These are phyloP conservation scores for Chytriomyces sp. DNA, from an alignment of 192 early-diverging fungal genomes.

Conservation along the genomic window DNA sequence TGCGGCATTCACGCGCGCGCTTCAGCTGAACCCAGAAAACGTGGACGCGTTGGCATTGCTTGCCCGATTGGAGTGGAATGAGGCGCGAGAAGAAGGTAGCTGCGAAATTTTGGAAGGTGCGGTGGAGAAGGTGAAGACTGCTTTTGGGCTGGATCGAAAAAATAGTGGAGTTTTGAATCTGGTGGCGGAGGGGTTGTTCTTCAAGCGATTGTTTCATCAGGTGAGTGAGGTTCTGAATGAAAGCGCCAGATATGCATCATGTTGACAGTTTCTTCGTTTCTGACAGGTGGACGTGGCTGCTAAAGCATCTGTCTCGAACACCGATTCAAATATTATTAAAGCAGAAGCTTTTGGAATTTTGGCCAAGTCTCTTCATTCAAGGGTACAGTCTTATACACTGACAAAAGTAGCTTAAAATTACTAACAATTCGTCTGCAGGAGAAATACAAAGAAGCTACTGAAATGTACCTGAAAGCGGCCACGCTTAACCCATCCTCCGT, in stretches of 20 bases:
- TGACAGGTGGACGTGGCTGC: constrained; percentile 21
- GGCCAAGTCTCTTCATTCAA: constrained; percentile 39
- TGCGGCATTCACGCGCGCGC: constrained; percentile 71
- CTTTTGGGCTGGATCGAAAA: constrained; percentile 47
- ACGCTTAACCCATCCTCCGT: constrained; percentile 70
- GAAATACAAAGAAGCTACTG: constrained; percentile 74
- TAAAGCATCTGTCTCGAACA: constrained; percentile 14
- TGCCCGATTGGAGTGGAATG: constrained; percentile 81
- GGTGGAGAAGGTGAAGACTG: constrained; percentile 51
- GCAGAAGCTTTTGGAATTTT: constrained; percentile 45
- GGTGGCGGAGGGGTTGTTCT: constrained; percentile 42
- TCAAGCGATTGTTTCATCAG: constrained; percentile 32
- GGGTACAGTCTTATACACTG: constrained; percentile 18
- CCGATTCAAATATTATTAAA: constrained; percentile 25
- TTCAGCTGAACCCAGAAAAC: constrained; percentile 71
- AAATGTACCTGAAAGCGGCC: constrained; percentile 69
- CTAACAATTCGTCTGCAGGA: constrained; percentile 41
- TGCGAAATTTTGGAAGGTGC: constrained; percentile 49
- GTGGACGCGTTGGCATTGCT: constrained; percentile 74
- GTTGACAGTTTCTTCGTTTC: neutral
- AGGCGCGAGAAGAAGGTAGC: constrained; percentile 40
- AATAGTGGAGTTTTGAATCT: constrained; percentile 54
- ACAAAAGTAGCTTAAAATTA: neutral
- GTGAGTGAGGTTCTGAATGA: constrained; percentile 20
- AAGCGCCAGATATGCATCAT: neutral